Percentiles rank a stretch among this genome's conserved stretches.
Conservation (phyloP, 495 filamentous ascomycete genomes). For the Aspergillus asperescens region DNA sequence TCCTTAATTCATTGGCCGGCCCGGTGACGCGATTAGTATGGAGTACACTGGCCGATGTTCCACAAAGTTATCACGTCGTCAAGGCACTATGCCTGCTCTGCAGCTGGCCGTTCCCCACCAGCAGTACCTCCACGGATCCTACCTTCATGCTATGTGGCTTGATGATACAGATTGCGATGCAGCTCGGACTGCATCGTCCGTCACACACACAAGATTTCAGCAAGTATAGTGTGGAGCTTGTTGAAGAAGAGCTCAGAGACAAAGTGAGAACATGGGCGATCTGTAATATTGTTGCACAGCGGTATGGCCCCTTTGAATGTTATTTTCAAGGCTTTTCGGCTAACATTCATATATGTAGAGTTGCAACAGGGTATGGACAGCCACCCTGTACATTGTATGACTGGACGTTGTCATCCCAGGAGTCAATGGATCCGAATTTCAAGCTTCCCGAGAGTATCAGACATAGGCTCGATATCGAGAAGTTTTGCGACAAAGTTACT, state of each 20-base stretch:
- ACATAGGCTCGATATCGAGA: slow-evolving; percentile 69
- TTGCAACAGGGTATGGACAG: slow-evolving; percentile 87
- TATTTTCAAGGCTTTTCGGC: background rate
- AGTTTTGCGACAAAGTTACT: slow-evolving; percentile 81
- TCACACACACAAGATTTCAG: slow-evolving; percentile 89
- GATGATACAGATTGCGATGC: slow-evolving; percentile 91
- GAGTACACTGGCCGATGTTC: slow-evolving; percentile 74
- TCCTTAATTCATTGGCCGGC: slow-evolving; percentile 64
- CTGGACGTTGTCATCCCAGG: slow-evolving; percentile 67
- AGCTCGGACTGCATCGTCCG: slow-evolving; percentile 83
- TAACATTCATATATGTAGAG: slow-evolving; percentile 38
- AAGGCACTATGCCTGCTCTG: slow-evolving; percentile 87
- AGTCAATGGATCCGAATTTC: slow-evolving; percentile 59
- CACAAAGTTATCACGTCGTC: slow-evolving; percentile 83
- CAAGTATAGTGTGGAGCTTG: slow-evolving; percentile 72
- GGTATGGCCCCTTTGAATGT: slow-evolving; percentile 34
- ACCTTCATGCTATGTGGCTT: slow-evolving; percentile 86
- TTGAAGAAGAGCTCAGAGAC: slow-evolving; percentile 78
- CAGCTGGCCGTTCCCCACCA: slow-evolving; percentile 85
- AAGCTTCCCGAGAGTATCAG: slow-evolving; percentile 62
- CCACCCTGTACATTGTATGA: slow-evolving; percentile 85
- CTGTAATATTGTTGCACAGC: slow-evolving; percentile 88
- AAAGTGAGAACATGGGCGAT: slow-evolving; percentile 86
- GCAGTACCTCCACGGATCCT: slow-evolving; percentile 78
- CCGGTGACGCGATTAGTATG: slow-evolving; percentile 74